Base-by-base conservation (phyloP, 345 rosid genomes). In the Isatis tinctoria region DNA sequence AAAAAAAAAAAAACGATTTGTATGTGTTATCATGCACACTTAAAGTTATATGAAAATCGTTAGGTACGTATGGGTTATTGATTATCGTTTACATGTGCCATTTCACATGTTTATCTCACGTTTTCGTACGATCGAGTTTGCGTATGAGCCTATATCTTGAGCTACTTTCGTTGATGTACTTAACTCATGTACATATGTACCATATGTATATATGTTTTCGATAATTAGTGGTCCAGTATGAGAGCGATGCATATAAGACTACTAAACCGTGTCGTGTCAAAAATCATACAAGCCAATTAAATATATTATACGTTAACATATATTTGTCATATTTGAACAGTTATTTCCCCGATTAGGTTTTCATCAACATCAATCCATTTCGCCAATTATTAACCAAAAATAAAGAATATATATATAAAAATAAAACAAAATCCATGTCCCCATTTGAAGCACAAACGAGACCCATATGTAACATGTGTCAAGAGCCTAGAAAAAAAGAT, bases 71-170 rank as follows among this genome's bases (percentile, higher is more conserved):
- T 53, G 59, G 59, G 36, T 53, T 53, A 53, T 53, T 53, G 20
- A 22, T 54, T 56, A 47, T 30, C 11, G 10, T 30, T 57, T 32
- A 13, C 8, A 14, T 0, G 6, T 43, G 17, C 32, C 43, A 47
- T 35, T 48, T 20, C 45, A 22, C 70, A 66, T 66, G 35, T 66
- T 66, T 66, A 49, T 51, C 49, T 33, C 45, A 36, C 43, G 35
- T 54, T 49, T 49, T 66, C 8, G 6, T 16, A 44, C 20, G 40
- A 44, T 22, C 24, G 24, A 22, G 30, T 16, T 13, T 59, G 3
- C 4, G 41, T 11, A 33, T 18, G 11, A 20, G 28, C 10, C 10
- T 60, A 20, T 20, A 60, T 59, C 30, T 3, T 17, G 2, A 36
- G 28, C 41, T 17, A 35, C 24, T 33, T 58, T 58, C 4, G 2